Evolutionary conservation across 176 grass and related monocot species (phyloP), one percentile per base, ranked within the genome.

Genomic region (Pharus latifolius): DNA sequence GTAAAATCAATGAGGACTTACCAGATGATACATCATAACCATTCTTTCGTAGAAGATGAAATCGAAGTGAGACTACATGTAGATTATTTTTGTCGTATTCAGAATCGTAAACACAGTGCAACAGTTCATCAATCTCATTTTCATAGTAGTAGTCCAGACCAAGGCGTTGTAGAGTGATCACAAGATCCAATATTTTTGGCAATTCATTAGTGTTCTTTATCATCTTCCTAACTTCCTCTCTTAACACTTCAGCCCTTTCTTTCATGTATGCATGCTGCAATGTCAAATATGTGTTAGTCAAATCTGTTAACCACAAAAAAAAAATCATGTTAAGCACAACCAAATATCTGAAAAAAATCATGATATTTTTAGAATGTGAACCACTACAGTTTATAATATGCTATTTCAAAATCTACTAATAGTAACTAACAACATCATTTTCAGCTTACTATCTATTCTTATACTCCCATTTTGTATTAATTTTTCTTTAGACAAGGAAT

Each of bases 31-130:
- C 66, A 33, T 71, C 56, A 25, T 71, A 63, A 2, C 57, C 35
- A 14, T 71, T 25, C 18, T 80, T 70, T 11, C 47, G 26, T 6
- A 80, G 56, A 63, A 80, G 67, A 45, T 71, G 71, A 54, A 80
- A 80, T 2, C 67, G 4, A 62, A 62, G 66, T 3, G 56, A 70
- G n/a, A 62, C 77, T 28, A 70, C 0, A 10, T 62, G 9, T 20
- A 79, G 56, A 32, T 81, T 18, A 22, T 28, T 31, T 11, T 56
- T 12, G 6, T 81, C 23, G 3, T 74, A 81, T 16, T 31, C 60
- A 38, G 60, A 49, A 9, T 13, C 9, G 42, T 49, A 23, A 40
- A 81, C 50, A 49, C 3, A 5, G 7, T 7, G 3, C 23, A 81
- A 11, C 2, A 17, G 41, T 13, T 74, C 51, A 1, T 24, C 17